A percentile compares a stretch with the other conserved stretches of the same genome.
Evolutionary conservation across 1,139 yeast genomes (phyloP).

Genomic region (Hyphopichia khmerensis): DNA sequence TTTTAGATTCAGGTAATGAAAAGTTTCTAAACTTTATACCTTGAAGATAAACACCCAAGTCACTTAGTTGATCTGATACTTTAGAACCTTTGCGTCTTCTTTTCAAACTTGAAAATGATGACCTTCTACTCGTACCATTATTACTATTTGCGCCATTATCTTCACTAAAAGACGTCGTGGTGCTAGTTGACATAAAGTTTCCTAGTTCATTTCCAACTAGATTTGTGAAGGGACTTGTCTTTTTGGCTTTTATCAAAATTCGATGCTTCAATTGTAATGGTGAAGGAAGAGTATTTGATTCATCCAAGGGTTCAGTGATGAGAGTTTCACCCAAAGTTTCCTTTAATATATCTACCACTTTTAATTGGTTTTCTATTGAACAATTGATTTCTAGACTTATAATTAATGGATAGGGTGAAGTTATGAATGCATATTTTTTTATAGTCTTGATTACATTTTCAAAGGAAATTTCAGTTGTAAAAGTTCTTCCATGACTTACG

Average conservation of each 20-base stretch:
- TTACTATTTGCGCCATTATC: conserved; percentile 19
- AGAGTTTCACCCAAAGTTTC: conserved; percentile 61
- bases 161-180: conserved; percentile 51
- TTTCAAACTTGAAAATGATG: conserved; percentile 19
- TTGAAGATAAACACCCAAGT: conserved; percentile 63
- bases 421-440: conserved; percentile 79
- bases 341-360: conserved; percentile 51
- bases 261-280: conserved; percentile 70
- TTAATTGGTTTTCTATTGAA: conserved; percentile 58
- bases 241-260: conserved; percentile 76
- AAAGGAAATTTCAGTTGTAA: conserved; percentile 72
- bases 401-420: conserved; percentile 81
- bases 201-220: conserved; percentile 22
- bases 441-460: conserved; percentile 69
- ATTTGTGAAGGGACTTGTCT: conserved; percentile 32
- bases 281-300: conserved; percentile 52
- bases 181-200: conserved; percentile 17
- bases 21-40: conserved; percentile 82
- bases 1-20: conserved; percentile 82
- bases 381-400: conserved; percentile 89
- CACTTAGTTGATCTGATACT: conserved; percentile 50
- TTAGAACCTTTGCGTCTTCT: conserved; percentile 22
- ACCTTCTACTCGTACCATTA: conserved; percentile 6
- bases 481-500: conserved; percentile 85
- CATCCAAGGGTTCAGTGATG: conserved; percentile 41